Conservation (phyloP, 805 yeast genomes). For the Ogataea trehalophila region DNA sequence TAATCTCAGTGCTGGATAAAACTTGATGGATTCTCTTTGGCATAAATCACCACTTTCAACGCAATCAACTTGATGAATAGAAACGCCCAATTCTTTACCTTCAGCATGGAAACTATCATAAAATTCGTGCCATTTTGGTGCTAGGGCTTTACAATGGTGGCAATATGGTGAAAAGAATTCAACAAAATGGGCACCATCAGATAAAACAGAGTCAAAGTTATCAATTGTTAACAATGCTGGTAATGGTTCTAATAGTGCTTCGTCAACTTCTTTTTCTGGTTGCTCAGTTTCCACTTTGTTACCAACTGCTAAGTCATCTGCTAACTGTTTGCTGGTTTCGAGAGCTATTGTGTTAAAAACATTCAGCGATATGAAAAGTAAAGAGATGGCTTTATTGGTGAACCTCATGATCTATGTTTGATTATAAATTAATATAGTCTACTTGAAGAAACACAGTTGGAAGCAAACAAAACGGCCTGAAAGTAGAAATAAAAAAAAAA, state of each 20-base stretch:
- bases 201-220: slow-evolving; percentile 46
- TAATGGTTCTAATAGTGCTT: slow-evolving; percentile 14
- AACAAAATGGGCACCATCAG: slow-evolving; percentile 61
- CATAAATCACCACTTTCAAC: slow-evolving; percentile 85
- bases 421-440: too few species aligned
- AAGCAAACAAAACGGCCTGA: too few species aligned
- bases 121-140: slow-evolving; percentile 78
- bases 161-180: slow-evolving; percentile 93
- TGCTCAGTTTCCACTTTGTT: slow-evolving; percentile 1
- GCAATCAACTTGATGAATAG: slow-evolving; percentile 80
- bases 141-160: slow-evolving; percentile 70
- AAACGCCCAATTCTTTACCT: slow-evolving; percentile 43
- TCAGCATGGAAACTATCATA: slow-evolving; percentile 45
- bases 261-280: slow-evolving; percentile 1
- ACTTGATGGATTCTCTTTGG: slow-evolving; percentile 51
- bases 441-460: too few species aligned
- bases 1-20: slow-evolving; percentile 69
- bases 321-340: too few species aligned
- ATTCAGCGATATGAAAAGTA: too few species aligned
- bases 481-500: too few species aligned
- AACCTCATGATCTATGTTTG: too few species aligned
- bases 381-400: too few species aligned
- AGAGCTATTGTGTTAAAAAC: too few species aligned
- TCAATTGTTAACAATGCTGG: slow-evolving; percentile 50
- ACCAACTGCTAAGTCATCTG: too few species aligned